Percentiles rank a stretch among this genome's conserved stretches.
Evolutionary conservation across 768 basidiomycete genomes (phyloP).

Genomic region (Psilocybe cubensis): DNA sequence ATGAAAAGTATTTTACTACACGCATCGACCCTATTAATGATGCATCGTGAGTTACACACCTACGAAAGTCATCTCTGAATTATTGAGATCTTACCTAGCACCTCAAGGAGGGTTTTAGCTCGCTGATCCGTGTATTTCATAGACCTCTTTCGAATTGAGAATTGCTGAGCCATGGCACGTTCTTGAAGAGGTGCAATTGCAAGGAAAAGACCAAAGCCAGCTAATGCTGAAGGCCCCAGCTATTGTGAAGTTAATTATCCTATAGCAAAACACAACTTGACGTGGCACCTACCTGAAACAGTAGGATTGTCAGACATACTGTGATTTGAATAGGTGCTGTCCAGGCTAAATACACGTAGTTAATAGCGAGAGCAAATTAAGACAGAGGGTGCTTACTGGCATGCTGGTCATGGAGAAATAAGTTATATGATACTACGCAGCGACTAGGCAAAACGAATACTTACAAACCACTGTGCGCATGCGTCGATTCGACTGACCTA

Average conservation of each 20-base stretch:
- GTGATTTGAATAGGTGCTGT: constrained; percentile 70
- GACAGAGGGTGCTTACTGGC: constrained; percentile 9
- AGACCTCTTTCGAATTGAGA: constrained; percentile 52
- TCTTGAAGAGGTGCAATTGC: constrained; percentile 66
- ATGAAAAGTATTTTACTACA: constrained; percentile 79
- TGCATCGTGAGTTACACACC: background rate
- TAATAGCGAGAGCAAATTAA: background rate
- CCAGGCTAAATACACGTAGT: constrained; percentile 45
- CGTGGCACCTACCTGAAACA: constrained; percentile 47
- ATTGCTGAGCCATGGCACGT: constrained; percentile 62
- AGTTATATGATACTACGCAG: background rate
- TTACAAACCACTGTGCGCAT: constrained; percentile 75
- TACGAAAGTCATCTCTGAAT: background rate
- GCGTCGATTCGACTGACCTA: constrained; percentile 61
- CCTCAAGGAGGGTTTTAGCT: constrained; percentile 66
- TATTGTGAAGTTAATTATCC: constrained; percentile 24
- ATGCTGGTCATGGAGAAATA: constrained; percentile 11
- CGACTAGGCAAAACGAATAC: constrained; percentile 26
- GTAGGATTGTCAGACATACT: constrained; percentile 62
- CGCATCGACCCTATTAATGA: constrained; percentile 56
- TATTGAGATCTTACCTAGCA: constrained; percentile 46
- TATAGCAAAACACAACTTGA: background rate
- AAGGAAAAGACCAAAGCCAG: constrained; percentile 70
- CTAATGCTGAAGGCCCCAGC: constrained; percentile 72
- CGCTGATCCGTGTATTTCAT: constrained; percentile 68